Evolutionary conservation across 2,329 filamentous ascomycete genomes (phyloP).

Genomic region (Alternaria postmessia): DNA sequence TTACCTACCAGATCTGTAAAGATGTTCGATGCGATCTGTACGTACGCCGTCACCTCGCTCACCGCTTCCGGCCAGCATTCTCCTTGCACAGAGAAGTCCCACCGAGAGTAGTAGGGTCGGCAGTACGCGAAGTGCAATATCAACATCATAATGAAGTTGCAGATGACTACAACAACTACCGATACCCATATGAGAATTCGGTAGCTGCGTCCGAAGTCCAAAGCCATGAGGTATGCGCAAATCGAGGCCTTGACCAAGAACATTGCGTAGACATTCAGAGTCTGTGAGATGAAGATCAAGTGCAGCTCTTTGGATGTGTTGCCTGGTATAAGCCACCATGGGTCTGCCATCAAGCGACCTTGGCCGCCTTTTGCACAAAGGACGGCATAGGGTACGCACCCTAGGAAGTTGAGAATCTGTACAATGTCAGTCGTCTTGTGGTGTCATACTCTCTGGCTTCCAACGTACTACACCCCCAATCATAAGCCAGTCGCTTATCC

Average conservation of each 20-base stretch:
- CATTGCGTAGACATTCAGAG: slow-evolving; percentile 24
- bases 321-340: slow-evolving; percentile 14
- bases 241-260: slow-evolving; percentile 24
- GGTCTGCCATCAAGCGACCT: slow-evolving; percentile 21
- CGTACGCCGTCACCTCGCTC: slow-evolving; percentile 9
- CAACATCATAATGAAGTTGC: slow-evolving; percentile 14
- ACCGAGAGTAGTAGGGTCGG: slow-evolving; percentile 11
- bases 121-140: slow-evolving; percentile 11
- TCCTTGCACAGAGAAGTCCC: slow-evolving; percentile 9
- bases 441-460: neutral
- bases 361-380: slow-evolving; percentile 8
- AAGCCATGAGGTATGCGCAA: slow-evolving; percentile 23
- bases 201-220: slow-evolving; percentile 22
- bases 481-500: slow-evolving; percentile 13
- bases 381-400: slow-evolving; percentile 8
- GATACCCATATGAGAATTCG: slow-evolving; percentile 21
- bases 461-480: slow-evolving; percentile 15
- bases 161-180: slow-evolving; percentile 2
- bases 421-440: neutral
- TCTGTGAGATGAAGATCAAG: slow-evolving; percentile 13
- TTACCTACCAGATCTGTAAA: slow-evolving; percentile 17
- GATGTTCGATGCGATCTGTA: slow-evolving; percentile 21
- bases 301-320: slow-evolving; percentile 5
- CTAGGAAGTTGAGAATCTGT: slow-evolving; percentile 11
- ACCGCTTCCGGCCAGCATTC: slow-evolving; percentile 18